Conservation (phyloP, 2,329 filamentous ascomycete genomes). For the Penicillium crustosum region DNA sequence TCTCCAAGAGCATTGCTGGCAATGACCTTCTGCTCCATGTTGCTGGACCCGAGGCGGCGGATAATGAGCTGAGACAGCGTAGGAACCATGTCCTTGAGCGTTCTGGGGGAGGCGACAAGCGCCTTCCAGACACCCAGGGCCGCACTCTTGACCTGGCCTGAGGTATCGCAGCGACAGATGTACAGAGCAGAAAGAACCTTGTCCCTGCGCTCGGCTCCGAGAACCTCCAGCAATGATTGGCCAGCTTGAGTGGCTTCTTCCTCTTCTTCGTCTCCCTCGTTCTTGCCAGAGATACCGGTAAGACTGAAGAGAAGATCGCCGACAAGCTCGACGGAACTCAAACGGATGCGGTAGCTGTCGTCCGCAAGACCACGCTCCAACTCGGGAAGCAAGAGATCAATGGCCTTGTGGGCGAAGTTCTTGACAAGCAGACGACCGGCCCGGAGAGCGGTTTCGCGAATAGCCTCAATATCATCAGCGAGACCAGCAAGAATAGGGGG, state of each 20-base stretch:
- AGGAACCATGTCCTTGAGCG: constrained; percentile 90
- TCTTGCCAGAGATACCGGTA: constrained; percentile 82
- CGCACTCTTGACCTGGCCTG: constrained; percentile 82
- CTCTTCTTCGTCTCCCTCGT: constrained; percentile 75
- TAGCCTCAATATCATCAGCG: constrained; percentile 93
- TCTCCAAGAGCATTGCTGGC: constrained; percentile 95
- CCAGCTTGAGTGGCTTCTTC: constrained; percentile 80
- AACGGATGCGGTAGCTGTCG: constrained; percentile 93
- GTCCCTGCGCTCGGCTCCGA: constrained; percentile 94
- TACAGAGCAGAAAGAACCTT: constrained; percentile 96
- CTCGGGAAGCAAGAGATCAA: constrained; percentile 90
- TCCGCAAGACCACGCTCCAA: constrained; percentile 95
- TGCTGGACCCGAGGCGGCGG: constrained; percentile 86
- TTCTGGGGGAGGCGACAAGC: constrained; percentile 85
- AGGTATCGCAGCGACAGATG: constrained; percentile 96
- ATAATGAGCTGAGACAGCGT: constrained; percentile 95
- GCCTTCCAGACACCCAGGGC: constrained; percentile 97
- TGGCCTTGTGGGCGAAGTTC: constrained; percentile 93
- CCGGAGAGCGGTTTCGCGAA: constrained; percentile 91
- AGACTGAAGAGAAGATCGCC: constrained; percentile 97
- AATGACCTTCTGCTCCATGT: constrained; percentile 98
- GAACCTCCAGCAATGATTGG: constrained; percentile 86
- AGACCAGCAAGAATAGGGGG: constrained; percentile 91
- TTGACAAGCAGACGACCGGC: constrained; percentile 94
- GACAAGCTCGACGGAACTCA: constrained; percentile 96